These are phyloP conservation scores for Sanghuangporus weigelae DNA, from an alignment of 1,284 basidiomycete species.

Conservation along the genomic window DNA sequence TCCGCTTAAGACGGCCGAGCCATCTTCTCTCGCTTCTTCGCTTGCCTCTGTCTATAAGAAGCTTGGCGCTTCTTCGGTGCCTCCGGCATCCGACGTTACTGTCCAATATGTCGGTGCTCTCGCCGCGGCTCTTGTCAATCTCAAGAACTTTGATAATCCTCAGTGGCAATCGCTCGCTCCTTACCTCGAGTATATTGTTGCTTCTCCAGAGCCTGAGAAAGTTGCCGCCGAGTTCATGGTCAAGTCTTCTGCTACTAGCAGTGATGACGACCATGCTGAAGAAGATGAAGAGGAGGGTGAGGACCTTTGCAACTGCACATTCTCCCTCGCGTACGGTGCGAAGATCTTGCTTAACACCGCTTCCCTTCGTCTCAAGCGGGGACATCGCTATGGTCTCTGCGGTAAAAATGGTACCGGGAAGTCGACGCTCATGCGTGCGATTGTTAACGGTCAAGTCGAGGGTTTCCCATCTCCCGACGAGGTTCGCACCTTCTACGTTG, in stretches of 20 bases:
- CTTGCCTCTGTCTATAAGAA: conserved; percentile 83
- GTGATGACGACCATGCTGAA: conserved; percentile 61
- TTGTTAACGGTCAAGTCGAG: conserved; percentile 94
- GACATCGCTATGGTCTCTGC: conserved; percentile 97
- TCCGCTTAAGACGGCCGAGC: conserved; percentile 72
- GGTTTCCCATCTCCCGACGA: conserved; percentile 95
- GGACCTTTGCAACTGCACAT: conserved; percentile 97
- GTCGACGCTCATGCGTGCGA: conserved; percentile 97
- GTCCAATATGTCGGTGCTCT: conserved; percentile 74
- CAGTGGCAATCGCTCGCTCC: conserved; percentile 84
- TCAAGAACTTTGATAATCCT: conserved; percentile 87
- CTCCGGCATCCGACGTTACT: conserved; percentile 55
- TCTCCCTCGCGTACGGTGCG: conserved; percentile 97
- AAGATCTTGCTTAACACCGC: conserved; percentile 98
- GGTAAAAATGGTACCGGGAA: conserved; percentile 99
- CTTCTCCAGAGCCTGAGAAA: conserved; percentile 61
- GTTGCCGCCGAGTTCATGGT: conserved; percentile 85
- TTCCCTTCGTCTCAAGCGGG: conserved; percentile 94
- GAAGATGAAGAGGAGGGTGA: conserved; percentile 97
- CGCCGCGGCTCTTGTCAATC: conserved; percentile 81
- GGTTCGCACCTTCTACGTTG: conserved; percentile 98
- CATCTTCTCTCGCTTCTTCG: conserved; percentile 56
- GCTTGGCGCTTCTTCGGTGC: conserved; percentile 49
- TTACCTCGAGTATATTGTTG: conserved; percentile 67
- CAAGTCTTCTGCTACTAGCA: conserved; percentile 78